Evolutionary conservation across 2,329 filamentous ascomycete species (phyloP).

Genomic region (Escovopsis sp.): DNA sequence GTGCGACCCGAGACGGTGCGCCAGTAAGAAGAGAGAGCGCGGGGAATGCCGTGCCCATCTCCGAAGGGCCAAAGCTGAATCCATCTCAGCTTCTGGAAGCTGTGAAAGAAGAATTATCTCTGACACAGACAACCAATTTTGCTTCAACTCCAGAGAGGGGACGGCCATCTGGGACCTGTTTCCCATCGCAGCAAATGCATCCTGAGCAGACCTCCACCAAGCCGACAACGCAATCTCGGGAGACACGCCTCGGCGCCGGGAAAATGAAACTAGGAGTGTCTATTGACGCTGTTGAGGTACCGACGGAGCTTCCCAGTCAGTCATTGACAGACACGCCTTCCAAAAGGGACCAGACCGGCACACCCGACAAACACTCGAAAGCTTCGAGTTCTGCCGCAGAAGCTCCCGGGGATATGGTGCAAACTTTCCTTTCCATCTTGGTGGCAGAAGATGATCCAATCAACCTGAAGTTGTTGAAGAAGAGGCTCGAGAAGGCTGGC

Average conservation of each 20-base stretch:
- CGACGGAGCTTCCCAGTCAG: slow-evolving; percentile 26
- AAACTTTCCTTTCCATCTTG: slow-evolving; percentile 40
- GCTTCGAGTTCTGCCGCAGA: too few relatives aligned
- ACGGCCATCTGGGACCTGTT: too few relatives aligned
- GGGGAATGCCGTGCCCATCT: slow-evolving; percentile 3
- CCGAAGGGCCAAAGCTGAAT: slow-evolving; percentile 32
- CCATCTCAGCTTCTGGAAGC: slow-evolving; percentile 58
- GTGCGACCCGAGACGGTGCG: slow-evolving; percentile 4
- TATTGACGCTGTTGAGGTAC: slow-evolving; percentile 31
- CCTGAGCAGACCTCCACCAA: too few relatives aligned
- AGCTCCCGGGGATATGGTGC: too few relatives aligned
- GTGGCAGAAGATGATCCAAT: slow-evolving; percentile 82
- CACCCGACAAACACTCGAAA: too few relatives aligned
- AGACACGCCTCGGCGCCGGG: too few relatives aligned
- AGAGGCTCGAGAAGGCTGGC: slow-evolving; percentile 61
- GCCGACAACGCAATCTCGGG: too few relatives aligned
- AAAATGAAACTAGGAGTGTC: slow-evolving; percentile 24
- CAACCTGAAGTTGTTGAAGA: slow-evolving; percentile 68
- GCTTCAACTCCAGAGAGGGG: too few relatives aligned
- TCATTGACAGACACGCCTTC: too few relatives aligned
- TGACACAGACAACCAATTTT: slow-evolving; percentile 9
- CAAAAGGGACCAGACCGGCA: too few relatives aligned
- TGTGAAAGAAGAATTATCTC: slow-evolving; percentile 43
- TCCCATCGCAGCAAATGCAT: too few relatives aligned
- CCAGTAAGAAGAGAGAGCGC: slow-evolving; percentile 8